Evolutionary conservation across 495 filamentous ascomycete genomes (phyloP).

Genomic region (Penicillium salamii): DNA sequence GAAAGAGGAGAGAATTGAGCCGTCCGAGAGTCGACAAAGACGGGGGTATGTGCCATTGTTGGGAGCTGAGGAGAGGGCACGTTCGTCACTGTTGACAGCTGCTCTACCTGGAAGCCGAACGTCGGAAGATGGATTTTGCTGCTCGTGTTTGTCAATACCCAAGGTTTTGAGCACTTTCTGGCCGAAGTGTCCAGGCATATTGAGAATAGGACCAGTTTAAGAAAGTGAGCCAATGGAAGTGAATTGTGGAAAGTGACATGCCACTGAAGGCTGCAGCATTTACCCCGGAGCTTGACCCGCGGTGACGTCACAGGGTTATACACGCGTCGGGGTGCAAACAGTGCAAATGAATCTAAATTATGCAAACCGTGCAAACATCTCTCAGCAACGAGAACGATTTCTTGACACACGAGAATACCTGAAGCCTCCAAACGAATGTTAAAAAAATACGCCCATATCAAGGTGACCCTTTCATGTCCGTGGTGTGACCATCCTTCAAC

Average conservation of each 20-base stretch:
- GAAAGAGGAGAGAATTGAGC: conserved; percentile 40
- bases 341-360: too few species aligned
- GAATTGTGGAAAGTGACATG: not conserved
- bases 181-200: conserved; percentile 34
- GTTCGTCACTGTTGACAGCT: conserved; percentile 38
- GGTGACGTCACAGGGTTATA: too few species aligned
- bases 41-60: conserved; percentile 43
- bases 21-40: conserved; percentile 35
- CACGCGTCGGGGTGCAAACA: too few species aligned
- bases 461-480: not conserved
- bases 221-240: not conserved
- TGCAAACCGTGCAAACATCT: too few species aligned
- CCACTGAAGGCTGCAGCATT: too few species aligned
- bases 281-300: too few species aligned
- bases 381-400: too few species aligned
- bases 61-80: conserved; percentile 36
- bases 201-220: too few species aligned
- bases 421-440: too few species aligned
- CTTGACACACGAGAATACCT: too few species aligned
- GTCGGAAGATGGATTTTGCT: not conserved
- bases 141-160: conserved; percentile 7
- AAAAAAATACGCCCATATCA: too few species aligned
- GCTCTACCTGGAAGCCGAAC: conserved; percentile 19
- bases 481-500: too few species aligned
- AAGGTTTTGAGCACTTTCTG: conserved; percentile 39